Evolutionary conservation across 495 filamentous ascomycete species (phyloP).

Genomic region (Neohortaea acidophila): DNA sequence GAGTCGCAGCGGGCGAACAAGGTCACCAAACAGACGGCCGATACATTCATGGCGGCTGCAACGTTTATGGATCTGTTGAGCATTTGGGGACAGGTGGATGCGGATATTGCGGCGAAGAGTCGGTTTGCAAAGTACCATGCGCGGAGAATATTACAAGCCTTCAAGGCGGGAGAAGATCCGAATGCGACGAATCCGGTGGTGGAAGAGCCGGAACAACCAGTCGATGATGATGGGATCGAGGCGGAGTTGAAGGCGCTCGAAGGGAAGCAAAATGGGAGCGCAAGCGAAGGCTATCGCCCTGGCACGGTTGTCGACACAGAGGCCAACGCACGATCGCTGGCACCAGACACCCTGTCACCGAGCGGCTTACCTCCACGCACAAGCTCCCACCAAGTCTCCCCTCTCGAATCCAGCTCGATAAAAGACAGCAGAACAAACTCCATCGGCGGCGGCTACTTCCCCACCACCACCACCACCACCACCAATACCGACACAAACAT

Average conservation of each 20-base stretch:
- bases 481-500: conserved; percentile 16
- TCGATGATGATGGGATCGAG: conserved; percentile 39
- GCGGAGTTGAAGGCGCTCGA: conserved; percentile 45
- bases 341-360: not conserved
- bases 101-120: conserved; percentile 69
- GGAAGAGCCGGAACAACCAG: conserved; percentile 28
- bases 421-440: conserved; percentile 24
- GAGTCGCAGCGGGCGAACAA: conserved; percentile 66
- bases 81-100: conserved; percentile 62
- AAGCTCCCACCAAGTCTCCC: conserved; percentile 25
- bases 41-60: conserved; percentile 80
- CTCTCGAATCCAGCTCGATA: conserved; percentile 21
- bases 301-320: conserved; percentile 4
- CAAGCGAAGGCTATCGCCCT: not conserved
- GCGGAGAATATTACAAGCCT: conserved; percentile 72
- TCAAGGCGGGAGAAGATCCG: conserved; percentile 82
- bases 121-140: conserved; percentile 97
- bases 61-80: conserved; percentile 80
- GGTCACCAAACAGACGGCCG: conserved; percentile 84
- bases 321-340: not conserved
- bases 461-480: conserved; percentile 29
- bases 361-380: not conserved
- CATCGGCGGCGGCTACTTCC: conserved; percentile 41
- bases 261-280: conserved; percentile 12
- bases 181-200: conserved; percentile 69